These are phyloP conservation scores for Melocanna baccifera DNA, from an alignment of 176 grass and related monocot species.

Conservation along the genomic window DNA sequence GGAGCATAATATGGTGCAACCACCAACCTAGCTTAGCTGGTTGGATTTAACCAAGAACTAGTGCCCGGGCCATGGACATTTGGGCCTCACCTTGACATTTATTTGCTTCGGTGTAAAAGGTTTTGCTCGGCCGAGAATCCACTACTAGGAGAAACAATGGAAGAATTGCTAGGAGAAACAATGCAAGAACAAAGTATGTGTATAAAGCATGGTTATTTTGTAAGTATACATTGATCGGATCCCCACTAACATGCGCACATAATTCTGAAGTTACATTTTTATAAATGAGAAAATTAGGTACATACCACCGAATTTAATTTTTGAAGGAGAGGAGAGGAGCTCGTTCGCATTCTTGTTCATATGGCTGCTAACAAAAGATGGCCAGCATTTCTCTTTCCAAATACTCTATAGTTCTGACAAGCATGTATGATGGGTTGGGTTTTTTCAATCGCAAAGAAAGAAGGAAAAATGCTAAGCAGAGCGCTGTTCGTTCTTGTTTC, in stretches of 20 bases:
- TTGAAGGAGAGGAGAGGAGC: too few relatives aligned
- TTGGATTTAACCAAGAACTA: not conserved
- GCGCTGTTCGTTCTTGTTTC: not conserved
- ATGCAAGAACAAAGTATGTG: not conserved
- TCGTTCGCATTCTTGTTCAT: too few relatives aligned
- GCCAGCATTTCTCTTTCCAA: not conserved
- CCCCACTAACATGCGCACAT: too few relatives aligned
- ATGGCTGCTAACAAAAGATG: not conserved
- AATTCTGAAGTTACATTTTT: too few relatives aligned
- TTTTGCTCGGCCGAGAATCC: not conserved
- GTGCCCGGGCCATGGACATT: not conserved
- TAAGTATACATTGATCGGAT: too few relatives aligned
- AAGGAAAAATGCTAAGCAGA: not conserved
- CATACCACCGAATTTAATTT: too few relatives aligned
- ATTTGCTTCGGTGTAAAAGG: not conserved
- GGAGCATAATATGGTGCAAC: not conserved
- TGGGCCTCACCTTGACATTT: not conserved
- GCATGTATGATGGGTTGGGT: not conserved
- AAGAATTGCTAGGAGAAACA: not conserved
- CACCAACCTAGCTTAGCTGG: not conserved
- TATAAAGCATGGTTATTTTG: too few relatives aligned
- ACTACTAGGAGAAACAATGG: not conserved
- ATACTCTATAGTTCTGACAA: not conserved
- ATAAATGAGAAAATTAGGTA: too few relatives aligned
- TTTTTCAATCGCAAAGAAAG: not conserved